Conservation (phyloP, 495 filamentous ascomycete species). For the Rhypophila decipiens region DNA sequence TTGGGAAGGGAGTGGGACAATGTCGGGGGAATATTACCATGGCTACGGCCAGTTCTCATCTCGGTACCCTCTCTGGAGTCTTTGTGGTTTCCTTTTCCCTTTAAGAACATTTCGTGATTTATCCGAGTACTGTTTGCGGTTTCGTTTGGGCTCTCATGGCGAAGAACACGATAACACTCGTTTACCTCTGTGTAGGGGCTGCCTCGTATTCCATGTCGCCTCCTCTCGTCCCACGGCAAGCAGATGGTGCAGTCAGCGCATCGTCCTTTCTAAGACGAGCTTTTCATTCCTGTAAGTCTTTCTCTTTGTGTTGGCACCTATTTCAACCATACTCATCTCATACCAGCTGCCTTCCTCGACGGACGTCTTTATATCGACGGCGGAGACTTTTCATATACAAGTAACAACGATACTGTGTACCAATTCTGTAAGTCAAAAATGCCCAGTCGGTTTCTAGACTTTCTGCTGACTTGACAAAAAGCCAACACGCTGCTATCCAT, state of each 20-base stretch:
- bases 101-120: too few species aligned
- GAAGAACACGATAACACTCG: not conserved
- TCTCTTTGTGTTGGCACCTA: not conserved
- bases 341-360: slow-evolving; percentile 15
- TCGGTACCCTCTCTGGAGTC: too few species aligned
- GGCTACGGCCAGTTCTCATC: too few species aligned
- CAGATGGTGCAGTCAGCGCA: slow-evolving; percentile 9
- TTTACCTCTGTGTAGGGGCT: not conserved
- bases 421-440: slow-evolving; percentile 20
- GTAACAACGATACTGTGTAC: slow-evolving; percentile 3
- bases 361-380: slow-evolving; percentile 19
- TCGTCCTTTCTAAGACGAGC: slow-evolving; percentile 16
- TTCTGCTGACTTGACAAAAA: not conserved
- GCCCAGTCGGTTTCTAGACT: too few species aligned
- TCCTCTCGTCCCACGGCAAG: slow-evolving; percentile 10
- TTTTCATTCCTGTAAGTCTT: slow-evolving; percentile 18
- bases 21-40: too few species aligned
- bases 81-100: too few species aligned
- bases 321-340: too few species aligned
- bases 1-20: too few species aligned
- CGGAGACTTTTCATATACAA: slow-evolving; percentile 16
- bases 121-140: too few species aligned
- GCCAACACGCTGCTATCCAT: slow-evolving; percentile 18
- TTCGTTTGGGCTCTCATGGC: too few species aligned
- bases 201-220: not conserved